Conservation (phyloP, 169 alveolate genomes). For the Amoebophrya sp. region DNA sequence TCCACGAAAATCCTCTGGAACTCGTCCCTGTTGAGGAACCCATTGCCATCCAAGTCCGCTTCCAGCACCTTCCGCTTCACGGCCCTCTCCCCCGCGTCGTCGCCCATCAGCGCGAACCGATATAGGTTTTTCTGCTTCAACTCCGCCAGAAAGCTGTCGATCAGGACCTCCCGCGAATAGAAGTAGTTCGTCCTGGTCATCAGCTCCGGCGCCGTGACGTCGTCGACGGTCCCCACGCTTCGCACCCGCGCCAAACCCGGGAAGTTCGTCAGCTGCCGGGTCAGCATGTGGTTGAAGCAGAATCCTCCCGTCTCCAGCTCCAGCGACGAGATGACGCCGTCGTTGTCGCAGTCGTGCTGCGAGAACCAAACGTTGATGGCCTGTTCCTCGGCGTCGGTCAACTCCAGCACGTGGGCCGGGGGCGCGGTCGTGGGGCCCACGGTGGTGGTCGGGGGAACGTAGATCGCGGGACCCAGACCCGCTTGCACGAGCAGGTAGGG, state of each 20-base stretch:
- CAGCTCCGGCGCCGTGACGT: too few species aligned
- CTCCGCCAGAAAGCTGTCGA: not conserved
- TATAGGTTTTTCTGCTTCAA: not conserved
- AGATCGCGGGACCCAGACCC: not conserved
- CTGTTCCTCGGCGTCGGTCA: not conserved
- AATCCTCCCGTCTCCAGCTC: not conserved
- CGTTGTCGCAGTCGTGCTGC: not conserved
- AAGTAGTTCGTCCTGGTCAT: too few species aligned
- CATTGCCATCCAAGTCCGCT: not conserved
- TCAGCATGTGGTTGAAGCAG: not conserved
- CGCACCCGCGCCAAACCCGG: too few species aligned
- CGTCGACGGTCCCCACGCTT: too few species aligned
- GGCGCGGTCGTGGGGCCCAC: too few species aligned
- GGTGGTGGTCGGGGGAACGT: not conserved
- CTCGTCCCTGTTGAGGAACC: not conserved
- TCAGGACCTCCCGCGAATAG: not conserved
- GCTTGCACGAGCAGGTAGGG: not conserved
- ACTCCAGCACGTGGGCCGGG: too few species aligned
- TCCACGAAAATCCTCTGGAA: not conserved
- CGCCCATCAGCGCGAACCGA: not conserved
- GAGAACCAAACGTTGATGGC: not conserved
- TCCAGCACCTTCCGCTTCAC: not conserved
- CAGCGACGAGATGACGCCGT: not conserved
- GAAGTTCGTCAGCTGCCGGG: not conserved
- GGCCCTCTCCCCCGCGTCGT: not conserved